These are phyloP conservation scores for Xylaria nigripes DNA, from an alignment of 495 filamentous ascomycete species.

Conservation along the genomic window DNA sequence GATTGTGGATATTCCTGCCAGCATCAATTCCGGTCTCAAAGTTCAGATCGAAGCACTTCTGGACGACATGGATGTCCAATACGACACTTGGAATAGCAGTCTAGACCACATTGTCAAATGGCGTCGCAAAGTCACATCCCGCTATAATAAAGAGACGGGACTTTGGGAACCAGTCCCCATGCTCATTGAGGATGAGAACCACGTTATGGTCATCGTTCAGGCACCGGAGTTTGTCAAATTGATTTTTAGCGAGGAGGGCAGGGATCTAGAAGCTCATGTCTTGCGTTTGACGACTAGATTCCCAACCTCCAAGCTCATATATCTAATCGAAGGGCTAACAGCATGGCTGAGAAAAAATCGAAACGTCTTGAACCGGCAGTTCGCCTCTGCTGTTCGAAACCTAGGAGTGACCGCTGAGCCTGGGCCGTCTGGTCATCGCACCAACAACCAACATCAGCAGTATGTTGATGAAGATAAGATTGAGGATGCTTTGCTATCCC, in stretches of 20 bases:
- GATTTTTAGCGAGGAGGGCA: conserved; percentile 36
- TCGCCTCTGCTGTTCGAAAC: conserved; percentile 54
- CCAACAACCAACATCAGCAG: conserved; percentile 36
- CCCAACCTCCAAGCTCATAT: conserved; percentile 50
- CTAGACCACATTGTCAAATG: conserved; percentile 61
- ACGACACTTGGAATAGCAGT: conserved; percentile 37
- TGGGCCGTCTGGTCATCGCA: conserved; percentile 25
- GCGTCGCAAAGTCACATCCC: conserved; percentile 59
- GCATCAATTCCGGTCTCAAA: conserved; percentile 48
- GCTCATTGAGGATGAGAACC: conserved; percentile 52
- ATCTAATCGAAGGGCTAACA: conserved; percentile 66
- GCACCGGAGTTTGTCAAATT: conserved; percentile 64
- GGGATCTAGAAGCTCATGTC: conserved; percentile 54
- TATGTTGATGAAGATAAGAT: conserved; percentile 62
- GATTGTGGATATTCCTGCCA: conserved; percentile 66
- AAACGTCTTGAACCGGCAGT: conserved; percentile 58
- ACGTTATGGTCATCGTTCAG: conserved; percentile 57
- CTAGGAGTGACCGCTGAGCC: conserved; percentile 29
- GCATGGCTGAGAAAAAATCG: conserved; percentile 63
- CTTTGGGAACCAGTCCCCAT: conserved; percentile 59
- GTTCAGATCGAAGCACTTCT: conserved; percentile 50
- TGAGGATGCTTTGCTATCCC: conserved; percentile 62
- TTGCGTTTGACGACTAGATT: conserved; percentile 47
- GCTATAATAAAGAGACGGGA: conserved; percentile 52
- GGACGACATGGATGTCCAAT: conserved; percentile 30